Evolutionary conservation across 2,329 filamentous ascomycete genomes (phyloP), one percentile per base, ranked within the genome.

Genomic region (Pseudogymnoascus sp.): DNA sequence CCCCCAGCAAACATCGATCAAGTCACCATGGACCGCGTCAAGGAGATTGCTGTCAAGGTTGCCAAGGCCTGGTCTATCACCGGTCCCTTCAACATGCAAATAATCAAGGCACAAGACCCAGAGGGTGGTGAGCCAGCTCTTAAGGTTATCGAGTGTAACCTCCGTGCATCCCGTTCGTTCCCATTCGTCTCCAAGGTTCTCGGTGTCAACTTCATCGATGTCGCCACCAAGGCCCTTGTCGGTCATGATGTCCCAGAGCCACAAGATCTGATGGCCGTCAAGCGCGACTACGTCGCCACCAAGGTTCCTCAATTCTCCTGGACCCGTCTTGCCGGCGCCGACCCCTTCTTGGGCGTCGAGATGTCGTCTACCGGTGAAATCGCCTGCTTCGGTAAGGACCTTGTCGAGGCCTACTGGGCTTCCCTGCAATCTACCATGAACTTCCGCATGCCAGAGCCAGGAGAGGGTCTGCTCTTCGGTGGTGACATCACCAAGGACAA

Each of bases 1-100:
- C 94, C 94, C 18, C 94, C 94, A 4, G 86, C 81, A 66, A 89
- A 84, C 74, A 85, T 97, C 23, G 90, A 96, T 67, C 80, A 88
- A 69, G 78, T 77, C 64, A 89, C 88, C 68, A 89, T 96, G 84
- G 85, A 84, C 68, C 91, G 94, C 65, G 85, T 96, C 73, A 97
- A 97, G 85, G 91, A 91, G 70, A 97, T 99, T 70, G 93, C 94
- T 14, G 78, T 92, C 77, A 97, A 96, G 84, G 92, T 99, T 61
- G 94, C 94, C 68, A 90, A 94, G 78, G 94, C 94, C 59, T 97
- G 93, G 91, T 92, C 84, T 73, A 97, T 97, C 76, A 97, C 92
- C 18, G 94, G 94, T 63, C 94, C 94, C 64, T 99, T 97, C 86
- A 99, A 99, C 84, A 97, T 99, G 93, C 94, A 99, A 75, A 96